These are phyloP conservation scores for Boletellus ananas DNA, from an alignment of 768 basidiomycete species.

Conservation along the genomic window DNA sequence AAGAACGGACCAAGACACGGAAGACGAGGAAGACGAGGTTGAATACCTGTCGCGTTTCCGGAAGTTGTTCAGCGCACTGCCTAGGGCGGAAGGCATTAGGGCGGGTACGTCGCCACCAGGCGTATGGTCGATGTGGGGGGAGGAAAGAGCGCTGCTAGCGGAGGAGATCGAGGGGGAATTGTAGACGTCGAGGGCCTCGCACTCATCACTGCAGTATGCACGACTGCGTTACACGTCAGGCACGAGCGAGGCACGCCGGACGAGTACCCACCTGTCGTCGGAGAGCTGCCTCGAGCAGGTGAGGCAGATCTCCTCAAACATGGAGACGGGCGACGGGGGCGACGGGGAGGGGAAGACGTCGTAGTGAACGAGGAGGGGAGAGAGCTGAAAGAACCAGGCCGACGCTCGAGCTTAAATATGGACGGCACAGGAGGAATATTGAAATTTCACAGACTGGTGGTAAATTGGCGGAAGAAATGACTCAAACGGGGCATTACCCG, in stretches of 20 bases:
- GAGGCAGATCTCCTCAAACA: slow-evolving; percentile 81
- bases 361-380: slow-evolving; percentile 7
- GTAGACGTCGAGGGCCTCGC: slow-evolving; percentile 52
- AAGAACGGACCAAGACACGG: slow-evolving; percentile 60
- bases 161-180: slow-evolving; percentile 67
- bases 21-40: slow-evolving; percentile 62
- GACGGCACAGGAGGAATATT: slow-evolving; percentile 35
- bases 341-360: not conserved
- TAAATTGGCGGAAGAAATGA: slow-evolving; percentile 31
- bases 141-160: slow-evolving; percentile 62
- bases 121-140: slow-evolving; percentile 55
- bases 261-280: slow-evolving; percentile 54
- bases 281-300: slow-evolving; percentile 63
- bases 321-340: slow-evolving; percentile 27
- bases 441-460: slow-evolving; percentile 33
- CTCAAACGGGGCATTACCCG: slow-evolving; percentile 30
- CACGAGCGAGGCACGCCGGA: slow-evolving; percentile 10
- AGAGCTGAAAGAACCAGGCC: slow-evolving; percentile 17
- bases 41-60: slow-evolving; percentile 47
- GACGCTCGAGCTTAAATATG: slow-evolving; percentile 31
- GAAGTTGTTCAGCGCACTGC: slow-evolving; percentile 47
- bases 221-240: slow-evolving; percentile 41
- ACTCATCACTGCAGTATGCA: slow-evolving; percentile 69
- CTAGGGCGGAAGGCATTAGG: slow-evolving; percentile 57
- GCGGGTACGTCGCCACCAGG: slow-evolving; percentile 61